Base-by-base conservation (phyloP, 495 filamentous ascomycete genomes). In the Aspergillus panamensis region DNA sequence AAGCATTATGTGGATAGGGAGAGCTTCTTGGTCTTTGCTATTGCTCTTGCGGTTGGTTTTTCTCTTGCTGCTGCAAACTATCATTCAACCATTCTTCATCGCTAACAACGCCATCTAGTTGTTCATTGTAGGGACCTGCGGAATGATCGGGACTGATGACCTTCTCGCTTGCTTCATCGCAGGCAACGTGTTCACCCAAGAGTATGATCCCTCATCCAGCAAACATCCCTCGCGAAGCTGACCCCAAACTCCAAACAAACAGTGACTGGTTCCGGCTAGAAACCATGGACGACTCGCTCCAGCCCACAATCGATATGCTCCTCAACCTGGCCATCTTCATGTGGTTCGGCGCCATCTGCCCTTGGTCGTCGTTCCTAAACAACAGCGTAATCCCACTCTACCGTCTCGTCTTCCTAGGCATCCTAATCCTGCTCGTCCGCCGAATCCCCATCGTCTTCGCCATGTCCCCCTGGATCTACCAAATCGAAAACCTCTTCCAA, bases 91-190 rank as follows among this genome's bases (percentile, higher is more conserved):
- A 13, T 25, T n/a, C 8, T 17, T 29, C 12, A n/a, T 31, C 63
- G 44, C 48, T 59, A 47, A 66, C 69, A 37, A 64, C 45, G 14
- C 70, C 13, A 6, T 25, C 5, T 42, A 79, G 76, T 76, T 94
- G 9, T 96, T 97, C 64, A 88, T 95, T 55, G 80, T 88, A 3
- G 91, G 90, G 12, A 96, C 91, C 1, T 91, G 88, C 62, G 92
- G 92, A 10, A 83, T 96, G 79, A 84, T 96, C 56, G 93, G 93
- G 3, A 94, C 85, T 44, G 93, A 96, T 69, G 93, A 96, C 59
- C 86, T 96, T 14, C 80, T 97, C 1, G 92, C 93, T 3, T 96
- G 91, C 73, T 97, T 97, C 63, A 86, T 96, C 57, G 92, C 93
- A 16, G 93, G 93, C 3, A 96, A 96, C 63, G 84, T 82, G 7